Percentiles rank a stretch among this genome's conserved stretches.
Conservation (phyloP, 352 stramenopile species). For the Aphanomyces invadans region DNA sequence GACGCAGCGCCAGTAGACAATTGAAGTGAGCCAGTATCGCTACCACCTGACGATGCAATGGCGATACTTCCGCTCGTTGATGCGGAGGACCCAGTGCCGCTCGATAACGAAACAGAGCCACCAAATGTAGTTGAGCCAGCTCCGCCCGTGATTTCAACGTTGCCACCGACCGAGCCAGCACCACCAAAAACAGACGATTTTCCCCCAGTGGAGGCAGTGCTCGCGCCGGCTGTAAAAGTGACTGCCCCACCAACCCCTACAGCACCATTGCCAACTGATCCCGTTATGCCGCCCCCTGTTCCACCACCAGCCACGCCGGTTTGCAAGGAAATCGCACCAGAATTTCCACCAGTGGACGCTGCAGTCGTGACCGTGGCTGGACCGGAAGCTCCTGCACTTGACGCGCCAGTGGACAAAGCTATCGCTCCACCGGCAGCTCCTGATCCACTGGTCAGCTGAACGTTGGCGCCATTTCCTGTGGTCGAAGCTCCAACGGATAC, state of each 20-base stretch:
- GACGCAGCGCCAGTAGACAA: slow-evolving; percentile 26
- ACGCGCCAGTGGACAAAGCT: slow-evolving; percentile 27
- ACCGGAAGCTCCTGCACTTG: slow-evolving; percentile 18
- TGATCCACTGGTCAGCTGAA: slow-evolving; percentile 30
- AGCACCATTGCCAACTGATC: slow-evolving; percentile 24
- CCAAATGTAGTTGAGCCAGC: slow-evolving; percentile 25
- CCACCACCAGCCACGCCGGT: slow-evolving; percentile 28
- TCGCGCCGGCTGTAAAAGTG: neutral
- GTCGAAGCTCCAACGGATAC: slow-evolving; percentile 29
- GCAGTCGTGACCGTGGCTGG: slow-evolving; percentile 29
- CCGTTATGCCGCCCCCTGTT: slow-evolving; percentile 27
- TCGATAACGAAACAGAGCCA: slow-evolving; percentile 21
- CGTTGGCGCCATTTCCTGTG: slow-evolving; percentile 16
- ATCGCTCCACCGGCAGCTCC: slow-evolving; percentile 27
- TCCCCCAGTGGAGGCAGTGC: neutral
- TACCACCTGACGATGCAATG: slow-evolving; percentile 24
- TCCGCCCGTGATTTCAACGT: slow-evolving; percentile 26
- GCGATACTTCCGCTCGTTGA: slow-evolving; percentile 24
- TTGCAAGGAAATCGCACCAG: slow-evolving; percentile 28
- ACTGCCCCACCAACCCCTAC: neutral
- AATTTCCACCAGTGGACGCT: slow-evolving; percentile 25
- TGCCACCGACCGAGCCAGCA: slow-evolving; percentile 25
- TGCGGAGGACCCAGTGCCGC: slow-evolving; percentile 5
- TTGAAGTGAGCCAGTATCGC: slow-evolving; percentile 24
- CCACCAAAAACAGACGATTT: slow-evolving; percentile 1